Percentiles rank a stretch among this genome's conserved stretches.
Evolutionary conservation across 2,329 filamentous ascomycete species (phyloP).

Genomic region (Penicillium sp.): DNA sequence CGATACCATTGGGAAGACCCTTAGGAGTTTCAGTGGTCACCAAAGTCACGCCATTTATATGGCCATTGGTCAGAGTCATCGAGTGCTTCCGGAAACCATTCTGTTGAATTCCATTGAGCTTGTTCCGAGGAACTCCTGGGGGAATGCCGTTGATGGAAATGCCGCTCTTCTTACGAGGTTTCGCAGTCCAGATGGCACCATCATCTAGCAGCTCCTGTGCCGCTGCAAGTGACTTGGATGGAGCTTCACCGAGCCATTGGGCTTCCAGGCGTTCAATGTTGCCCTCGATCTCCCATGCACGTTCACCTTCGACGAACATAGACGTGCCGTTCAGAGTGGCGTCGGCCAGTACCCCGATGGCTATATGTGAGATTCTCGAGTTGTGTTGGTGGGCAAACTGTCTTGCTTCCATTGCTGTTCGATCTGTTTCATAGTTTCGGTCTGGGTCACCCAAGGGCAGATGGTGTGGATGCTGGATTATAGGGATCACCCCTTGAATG

Average conservation of each 20-base stretch:
- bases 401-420: constrained; percentile 43
- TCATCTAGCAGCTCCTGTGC: constrained; percentile 42
- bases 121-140: constrained; percentile 23
- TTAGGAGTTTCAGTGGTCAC: background rate
- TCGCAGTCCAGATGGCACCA: constrained; percentile 31
- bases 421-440: constrained; percentile 42
- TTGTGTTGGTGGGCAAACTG: constrained; percentile 45
- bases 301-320: constrained; percentile 49
- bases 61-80: constrained; percentile 5
- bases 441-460: constrained; percentile 52
- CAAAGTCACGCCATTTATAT: background rate
- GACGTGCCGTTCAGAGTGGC: constrained; percentile 45
- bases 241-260: constrained; percentile 50
- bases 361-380: constrained; percentile 46
- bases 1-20: background rate
- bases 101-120: constrained; percentile 20
- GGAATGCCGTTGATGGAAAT: constrained; percentile 25
- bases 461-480: constrained; percentile 44
- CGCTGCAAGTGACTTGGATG: constrained; percentile 38
- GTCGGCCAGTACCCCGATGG: constrained; percentile 43
- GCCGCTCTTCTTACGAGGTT: constrained; percentile 23
- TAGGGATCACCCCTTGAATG: no score
- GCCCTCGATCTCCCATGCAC: constrained; percentile 51
- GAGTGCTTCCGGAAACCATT: constrained; percentile 10
- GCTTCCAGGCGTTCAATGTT: constrained; percentile 47